These are phyloP conservation scores for Pyrrhoderma noxium DNA, from an alignment of 1,284 basidiomycete genomes.

Conservation along the genomic window DNA sequence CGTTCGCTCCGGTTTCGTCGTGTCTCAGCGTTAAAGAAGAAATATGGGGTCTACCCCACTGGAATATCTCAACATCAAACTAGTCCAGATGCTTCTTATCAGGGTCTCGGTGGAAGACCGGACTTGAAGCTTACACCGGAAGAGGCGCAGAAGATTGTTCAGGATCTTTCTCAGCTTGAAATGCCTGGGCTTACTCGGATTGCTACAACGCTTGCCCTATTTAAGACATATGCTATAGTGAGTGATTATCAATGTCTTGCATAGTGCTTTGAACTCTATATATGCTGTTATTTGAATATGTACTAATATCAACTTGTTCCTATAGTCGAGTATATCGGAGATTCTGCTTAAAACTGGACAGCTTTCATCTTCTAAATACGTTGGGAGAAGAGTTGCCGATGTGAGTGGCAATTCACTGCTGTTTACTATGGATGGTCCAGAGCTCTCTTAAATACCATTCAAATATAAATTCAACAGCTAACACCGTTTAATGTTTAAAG, in stretches of 20 bases:
- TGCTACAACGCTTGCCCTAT: conserved; percentile 37
- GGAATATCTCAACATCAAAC: background rate
- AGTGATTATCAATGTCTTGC: conserved; percentile 20
- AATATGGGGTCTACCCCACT: conserved; percentile 2
- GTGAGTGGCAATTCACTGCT: conserved; percentile 27
- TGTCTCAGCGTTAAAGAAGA: conserved; percentile 4
- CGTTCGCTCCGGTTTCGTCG: conserved; percentile 8
- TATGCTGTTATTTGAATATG: no score
- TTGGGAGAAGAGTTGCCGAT: conserved; percentile 39
- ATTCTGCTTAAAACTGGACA: conserved; percentile 34
- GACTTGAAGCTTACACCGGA: conserved; percentile 30
- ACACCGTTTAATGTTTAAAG: conserved; percentile 23
- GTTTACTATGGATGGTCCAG: no score
- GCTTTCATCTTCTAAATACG: conserved; percentile 27
- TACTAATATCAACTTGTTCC: background rate
- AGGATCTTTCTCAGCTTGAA: conserved; percentile 30
- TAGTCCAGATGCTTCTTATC: background rate
- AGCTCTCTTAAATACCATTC: background rate
- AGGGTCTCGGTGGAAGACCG: conserved; percentile 2
- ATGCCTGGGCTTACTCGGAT: conserved; percentile 36
- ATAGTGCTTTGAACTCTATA: background rate
- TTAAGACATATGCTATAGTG: conserved; percentile 44
- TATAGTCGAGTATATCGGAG: conserved; percentile 38
- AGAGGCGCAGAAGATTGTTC: conserved; percentile 38
- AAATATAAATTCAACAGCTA: background rate